These are phyloP conservation scores for Barbarea vulgaris DNA, from an alignment of 345 rosid species.

Conservation along the genomic window DNA sequence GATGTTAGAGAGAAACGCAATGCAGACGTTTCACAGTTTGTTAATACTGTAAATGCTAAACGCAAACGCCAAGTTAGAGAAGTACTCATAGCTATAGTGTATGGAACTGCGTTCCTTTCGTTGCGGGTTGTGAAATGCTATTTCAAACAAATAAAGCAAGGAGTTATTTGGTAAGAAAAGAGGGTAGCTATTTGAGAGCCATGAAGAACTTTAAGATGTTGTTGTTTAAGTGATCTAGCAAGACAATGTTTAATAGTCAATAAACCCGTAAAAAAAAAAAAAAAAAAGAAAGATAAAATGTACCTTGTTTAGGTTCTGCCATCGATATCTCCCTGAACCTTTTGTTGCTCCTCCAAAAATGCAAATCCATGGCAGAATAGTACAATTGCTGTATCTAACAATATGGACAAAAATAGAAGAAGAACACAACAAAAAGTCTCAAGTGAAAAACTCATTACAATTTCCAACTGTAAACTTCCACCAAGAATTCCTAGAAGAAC, in stretches of 20 bases:
- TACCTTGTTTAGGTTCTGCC: constrained; percentile 29
- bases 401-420: constrained; percentile 12
- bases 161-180: background rate
- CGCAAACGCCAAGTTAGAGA: background rate
- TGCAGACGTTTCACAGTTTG: background rate
- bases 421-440: background rate
- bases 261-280: background rate
- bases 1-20: background rate
- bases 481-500: background rate
- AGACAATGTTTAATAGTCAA: background rate
- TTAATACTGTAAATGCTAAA: background rate
- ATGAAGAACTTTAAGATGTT: background rate
- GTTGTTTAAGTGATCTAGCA: constrained; percentile 1
- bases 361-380: constrained; percentile 8
- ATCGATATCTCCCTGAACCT: background rate
- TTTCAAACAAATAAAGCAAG: background rate
- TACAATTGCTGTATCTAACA: constrained; percentile 11
- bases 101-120: background rate
- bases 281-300: background rate
- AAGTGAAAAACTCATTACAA: background rate
- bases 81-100: background rate
- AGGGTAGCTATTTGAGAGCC: constrained; percentile 2
- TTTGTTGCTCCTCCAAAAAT: constrained; percentile 14
- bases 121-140: background rate
- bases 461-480: constrained; percentile 9